Percentiles rank a stretch among this genome's conserved stretches.
Evolutionary conservation across 257 asterid species (phyloP).

Genomic region (Leonotis leonurus): DNA sequence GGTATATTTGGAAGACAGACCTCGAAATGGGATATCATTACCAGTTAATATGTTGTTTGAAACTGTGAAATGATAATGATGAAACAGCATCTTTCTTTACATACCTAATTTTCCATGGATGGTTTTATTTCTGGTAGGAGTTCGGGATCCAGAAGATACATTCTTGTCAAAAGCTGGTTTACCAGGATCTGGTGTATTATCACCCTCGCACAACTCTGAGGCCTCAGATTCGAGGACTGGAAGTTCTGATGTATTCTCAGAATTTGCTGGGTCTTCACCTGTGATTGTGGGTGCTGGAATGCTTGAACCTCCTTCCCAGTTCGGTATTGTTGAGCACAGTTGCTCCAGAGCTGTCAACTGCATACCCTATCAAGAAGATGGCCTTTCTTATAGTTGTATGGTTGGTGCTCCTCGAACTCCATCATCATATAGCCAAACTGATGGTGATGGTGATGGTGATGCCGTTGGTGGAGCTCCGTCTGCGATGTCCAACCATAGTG

Average conservation of each 20-base stretch:
- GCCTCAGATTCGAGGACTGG: slow-evolving; percentile 35
- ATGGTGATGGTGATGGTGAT: no score
- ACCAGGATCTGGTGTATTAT: slow-evolving; percentile 19
- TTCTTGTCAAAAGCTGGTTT: slow-evolving; percentile 18
- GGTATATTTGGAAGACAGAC: not conserved
- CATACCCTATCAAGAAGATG: slow-evolving; percentile 28
- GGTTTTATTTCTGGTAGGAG: slow-evolving; percentile 20
- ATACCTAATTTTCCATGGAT: not conserved
- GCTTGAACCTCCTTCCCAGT: slow-evolving; percentile 26
- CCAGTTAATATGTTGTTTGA: no score
- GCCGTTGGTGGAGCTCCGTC: slow-evolving; percentile 27
- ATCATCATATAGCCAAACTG: slow-evolving; percentile 30
- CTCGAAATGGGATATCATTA: no score
- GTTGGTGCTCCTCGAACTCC: slow-evolving; percentile 26
- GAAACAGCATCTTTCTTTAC: not conserved
- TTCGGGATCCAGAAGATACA: slow-evolving; percentile 12
- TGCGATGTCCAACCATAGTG: slow-evolving; percentile 15
- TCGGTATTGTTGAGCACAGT: slow-evolving; percentile 28
- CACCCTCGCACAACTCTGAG: slow-evolving; percentile 37
- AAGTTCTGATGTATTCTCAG: slow-evolving; percentile 35
- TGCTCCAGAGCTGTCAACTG: slow-evolving; percentile 31
- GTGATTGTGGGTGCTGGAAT: slow-evolving; percentile 24
- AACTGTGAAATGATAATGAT: not conserved
- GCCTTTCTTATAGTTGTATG: slow-evolving; percentile 14
- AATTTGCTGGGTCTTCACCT: slow-evolving; percentile 40